Base-by-base conservation (phyloP, 257 asterid species). In the Cordia subcordata region DNA sequence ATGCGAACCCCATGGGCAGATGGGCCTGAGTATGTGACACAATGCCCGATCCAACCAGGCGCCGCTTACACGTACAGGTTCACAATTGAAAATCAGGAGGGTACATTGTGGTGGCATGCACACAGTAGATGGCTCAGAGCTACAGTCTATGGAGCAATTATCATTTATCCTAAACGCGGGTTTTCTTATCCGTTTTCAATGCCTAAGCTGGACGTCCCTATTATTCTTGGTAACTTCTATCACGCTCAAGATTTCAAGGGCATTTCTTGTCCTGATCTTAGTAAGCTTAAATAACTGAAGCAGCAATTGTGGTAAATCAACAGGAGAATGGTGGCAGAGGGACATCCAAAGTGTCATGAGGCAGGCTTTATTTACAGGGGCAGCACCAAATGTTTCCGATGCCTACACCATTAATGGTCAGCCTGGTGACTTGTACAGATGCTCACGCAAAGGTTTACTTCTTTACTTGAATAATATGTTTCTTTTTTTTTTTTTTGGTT, bases 21-120 rank as follows among this genome's bases (percentile, higher is more conserved):
- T 12, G 92, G 92, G 0, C 84, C 92, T 0, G 92, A 76, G 38
- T 84, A 84, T 45, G 88, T 81, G 55, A 84, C 88, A 4, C 92
- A 84, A 60, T 84, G 92, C 68, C 92, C 92, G 10, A 84, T 84
- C 27, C 80, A 76, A 68, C 88, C 92, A 0, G 88, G 86, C 4
- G 72, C 73, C 22, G 70, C 81, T 55, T 84, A 84, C 68, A 81
- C 88, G 4, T 84, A 84, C 57, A 55, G 75, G 51, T 84, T 72
- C 76, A 63, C 72, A n/a, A 81, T 84, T 13, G 81, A 79, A 64
- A 65, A 84, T 21, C 92, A 81, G 49, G 88, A 81, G n/a, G 92
- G 93, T 5, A 84, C 88, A 6, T 60, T 84, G 53, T 84, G 88
- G 88, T 84, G 92, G 92, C 87, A 83, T 61, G 91, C 91, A 45